Evolutionary conservation across 768 basidiomycete species (phyloP), one percentile per base, ranked within the genome.

Genomic region (Postia placenta): DNA sequence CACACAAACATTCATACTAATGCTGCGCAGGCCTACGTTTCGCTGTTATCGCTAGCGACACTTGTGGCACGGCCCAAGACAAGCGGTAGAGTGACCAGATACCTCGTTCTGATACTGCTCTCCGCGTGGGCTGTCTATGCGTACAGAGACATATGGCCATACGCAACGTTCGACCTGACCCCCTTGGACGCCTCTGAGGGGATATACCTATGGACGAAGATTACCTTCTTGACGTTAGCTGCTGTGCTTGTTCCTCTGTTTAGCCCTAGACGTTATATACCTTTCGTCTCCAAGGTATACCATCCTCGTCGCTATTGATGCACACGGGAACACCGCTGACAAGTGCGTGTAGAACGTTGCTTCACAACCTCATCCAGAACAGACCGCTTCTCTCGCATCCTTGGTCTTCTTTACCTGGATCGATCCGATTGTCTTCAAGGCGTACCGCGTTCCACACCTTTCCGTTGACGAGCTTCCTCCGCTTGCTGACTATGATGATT

Each of bases 111-210:
- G 17, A 58, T 85, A 2, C 64, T 84, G 11, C 53, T 79, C n/a
- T 59, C 68, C 27, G 68, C 67, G 4, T 75, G 78, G 57, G 53
- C 56, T 11, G 68, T 80, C 5, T 85, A 74, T 55, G 62, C 64
- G 23, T 81, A 79, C 56, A 72, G 83, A 19, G 74, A 80, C 57
- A 47, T 85, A 2, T 79, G 70, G 55, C 85, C 84, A 14, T 58
- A 85, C 11, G 62, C 71, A 5, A 83, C 80, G 0, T 80, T 70
- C 57, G 69, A 67, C 11, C 62, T 70, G n/a, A 33, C 45, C 14
- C 79, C 82, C 5, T 52, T 67, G 14, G 84, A 87, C 54, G 56
- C 60, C 2, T 57, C 59, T 0, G 76, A 77, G 54, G 74, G 78
- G 9, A 52, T 59, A 42, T 45, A 77, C 35, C 63, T 83, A 17